Conservation (phyloP, 352 stramenopile species). For the Pythium angustatum region DNA sequence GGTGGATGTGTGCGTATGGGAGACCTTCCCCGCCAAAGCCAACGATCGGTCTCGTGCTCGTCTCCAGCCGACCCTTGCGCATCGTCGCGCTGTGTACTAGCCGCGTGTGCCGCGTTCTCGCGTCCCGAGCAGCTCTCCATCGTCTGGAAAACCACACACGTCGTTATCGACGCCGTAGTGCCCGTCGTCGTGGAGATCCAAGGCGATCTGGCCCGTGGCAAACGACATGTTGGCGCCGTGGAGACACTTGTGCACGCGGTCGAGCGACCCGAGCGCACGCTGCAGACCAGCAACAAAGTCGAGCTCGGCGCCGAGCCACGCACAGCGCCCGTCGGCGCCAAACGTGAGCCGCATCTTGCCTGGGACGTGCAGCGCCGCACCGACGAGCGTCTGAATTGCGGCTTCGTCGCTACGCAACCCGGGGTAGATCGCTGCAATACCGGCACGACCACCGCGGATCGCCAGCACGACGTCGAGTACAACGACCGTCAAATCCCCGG, state of each 20-base stretch:
- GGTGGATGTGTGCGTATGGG: no score
- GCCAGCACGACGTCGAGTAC: conserved; percentile 38
- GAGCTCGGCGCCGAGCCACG: conserved; percentile 60
- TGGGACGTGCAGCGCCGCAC: conserved; percentile 37
- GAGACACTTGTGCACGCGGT: conserved; percentile 43
- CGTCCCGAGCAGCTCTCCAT: no score
- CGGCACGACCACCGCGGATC: conserved; percentile 40
- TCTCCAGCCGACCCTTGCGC: no score
- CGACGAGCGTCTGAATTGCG: conserved; percentile 50
- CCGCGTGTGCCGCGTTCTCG: no score
- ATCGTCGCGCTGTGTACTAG: no score
- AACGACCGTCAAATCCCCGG: conserved; percentile 50
- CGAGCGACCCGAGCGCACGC: conserved; percentile 39
- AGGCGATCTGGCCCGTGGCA: conserved; percentile 48
- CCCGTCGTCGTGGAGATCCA: no score
- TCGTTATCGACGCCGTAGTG: no score
- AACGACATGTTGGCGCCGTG: conserved; percentile 49
- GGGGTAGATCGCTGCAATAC: conserved; percentile 40
- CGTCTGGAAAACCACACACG: no score
- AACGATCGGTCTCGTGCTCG: no score
- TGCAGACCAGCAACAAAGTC: conserved; percentile 57
- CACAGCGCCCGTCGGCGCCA: conserved; percentile 38
- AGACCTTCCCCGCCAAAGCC: no score
- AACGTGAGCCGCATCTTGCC: conserved; percentile 62
- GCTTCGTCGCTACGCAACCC: conserved; percentile 39